Evolutionary conservation across 2,329 filamentous ascomycete species (phyloP), one percentile per base, ranked within the genome.

Genomic region (Lasiodiplodia sp.): DNA sequence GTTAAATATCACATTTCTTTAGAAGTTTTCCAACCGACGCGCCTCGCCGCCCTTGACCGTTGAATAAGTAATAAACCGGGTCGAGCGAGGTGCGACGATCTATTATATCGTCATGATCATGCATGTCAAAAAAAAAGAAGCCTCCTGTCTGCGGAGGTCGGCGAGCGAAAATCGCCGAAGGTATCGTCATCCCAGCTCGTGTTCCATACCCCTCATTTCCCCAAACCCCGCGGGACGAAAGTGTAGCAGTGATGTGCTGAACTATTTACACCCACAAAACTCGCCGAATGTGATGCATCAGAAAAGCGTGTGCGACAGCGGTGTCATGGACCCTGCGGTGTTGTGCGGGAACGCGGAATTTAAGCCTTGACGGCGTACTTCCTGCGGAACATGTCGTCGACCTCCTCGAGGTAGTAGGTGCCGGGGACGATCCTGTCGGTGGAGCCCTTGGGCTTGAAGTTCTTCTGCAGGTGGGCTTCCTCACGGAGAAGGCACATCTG

Each of bases 401-500:
- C 78, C 69, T 79, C 75, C 67, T 82, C 83, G 67, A 86, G 81
- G 76, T 85, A 86, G 78, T 86, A 86, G 8, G 83, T 84, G 64
- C 82, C 83, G 3, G 82, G 79, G 70, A 81, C 75, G 51, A 85
- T 77, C 64, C 77, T 79, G 40, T 84, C 83, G 44, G 76, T 72
- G 70, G 75, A 79, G 70, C 83, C 84, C 65, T 75, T 72, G 31
- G 84, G 84, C 69, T 77, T 80, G 77, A 82, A 85, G 74, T 81
- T 77, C 78, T 83, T 84, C 80, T 85, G 79, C 68, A 85, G 73
- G 71, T 86, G 83, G 60, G 84, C 84, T 70, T 80, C 78, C 78
- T 85, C 82, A 67, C 84, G 81, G 67, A 85, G 78, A 74, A 83
- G 82, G 81, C 84, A 86, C 82, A 84, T 84, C 82, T 85, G 64